Percentiles rank a stretch among this genome's conserved stretches.
Evolutionary conservation across 1,139 yeast genomes (phyloP).

Genomic region (Debaryomyces udenii): DNA sequence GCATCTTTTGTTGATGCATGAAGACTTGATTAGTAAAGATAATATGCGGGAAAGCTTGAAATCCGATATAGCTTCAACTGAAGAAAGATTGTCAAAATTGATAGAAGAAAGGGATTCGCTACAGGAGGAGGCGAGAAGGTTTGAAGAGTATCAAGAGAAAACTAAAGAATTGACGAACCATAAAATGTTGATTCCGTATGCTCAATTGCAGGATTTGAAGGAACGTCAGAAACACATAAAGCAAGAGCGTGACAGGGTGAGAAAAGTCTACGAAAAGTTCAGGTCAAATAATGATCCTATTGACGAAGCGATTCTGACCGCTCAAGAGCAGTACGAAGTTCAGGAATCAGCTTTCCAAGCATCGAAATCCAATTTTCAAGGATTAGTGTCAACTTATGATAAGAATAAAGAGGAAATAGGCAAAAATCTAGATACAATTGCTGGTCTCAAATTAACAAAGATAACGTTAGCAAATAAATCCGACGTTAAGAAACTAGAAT

Average conservation of each 20-base stretch:
- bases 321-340: slow-evolving; percentile 9
- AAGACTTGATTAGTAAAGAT: slow-evolving; percentile 57
- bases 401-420: slow-evolving; percentile 18
- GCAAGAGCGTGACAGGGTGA: slow-evolving; percentile 43
- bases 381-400: slow-evolving; percentile 5
- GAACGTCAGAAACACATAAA: slow-evolving; percentile 44
- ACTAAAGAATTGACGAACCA: slow-evolving; percentile 51
- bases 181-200: slow-evolving; percentile 61
- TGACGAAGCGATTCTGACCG: slow-evolving; percentile 20
- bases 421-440: slow-evolving; percentile 23
- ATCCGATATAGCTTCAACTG: slow-evolving; percentile 32
- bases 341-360: slow-evolving; percentile 3
- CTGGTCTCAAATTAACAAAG: slow-evolving; percentile 21
- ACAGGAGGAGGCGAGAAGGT: slow-evolving; percentile 43
- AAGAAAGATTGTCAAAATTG: slow-evolving; percentile 32
- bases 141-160: slow-evolving; percentile 42
- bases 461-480: slow-evolving; percentile 23
- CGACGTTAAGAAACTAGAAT: slow-evolving; percentile 26
- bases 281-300: slow-evolving; percentile 34
- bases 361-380: slow-evolving; percentile 1
- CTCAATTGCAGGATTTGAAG: slow-evolving; percentile 57
- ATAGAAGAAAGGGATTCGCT: slow-evolving; percentile 33
- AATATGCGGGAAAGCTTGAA: slow-evolving; percentile 30
- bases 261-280: slow-evolving; percentile 34
- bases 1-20: slow-evolving; percentile 59